Percentiles rank a stretch among this genome's conserved stretches.
These are phyloP conservation scores for Asclepias syriaca DNA, from an alignment of 257 asterid species.

Conservation along the genomic window DNA sequence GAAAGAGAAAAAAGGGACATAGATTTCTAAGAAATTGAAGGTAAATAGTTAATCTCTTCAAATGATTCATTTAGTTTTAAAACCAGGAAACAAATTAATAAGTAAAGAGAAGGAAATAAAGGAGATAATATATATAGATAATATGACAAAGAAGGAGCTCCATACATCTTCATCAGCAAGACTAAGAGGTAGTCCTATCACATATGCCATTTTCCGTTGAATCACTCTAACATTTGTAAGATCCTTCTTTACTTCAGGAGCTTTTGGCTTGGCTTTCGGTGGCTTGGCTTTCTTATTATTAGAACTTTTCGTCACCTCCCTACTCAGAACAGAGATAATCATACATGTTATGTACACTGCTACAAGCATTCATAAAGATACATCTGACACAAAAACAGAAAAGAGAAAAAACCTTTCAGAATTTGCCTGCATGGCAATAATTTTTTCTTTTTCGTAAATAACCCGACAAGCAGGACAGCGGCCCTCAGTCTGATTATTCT, in stretches of 20 bases:
- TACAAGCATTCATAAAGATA: slow-evolving; percentile 14
- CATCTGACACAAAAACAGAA: slow-evolving; percentile 7
- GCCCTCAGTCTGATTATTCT: slow-evolving; percentile 77
- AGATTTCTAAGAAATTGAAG: not conserved
- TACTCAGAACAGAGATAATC: slow-evolving; percentile 15
- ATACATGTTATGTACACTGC: slow-evolving; percentile 16
- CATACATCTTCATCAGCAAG: slow-evolving; percentile 92
- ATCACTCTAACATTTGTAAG: slow-evolving; percentile 85
- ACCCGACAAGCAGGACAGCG: slow-evolving; percentile 93
- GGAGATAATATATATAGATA: slow-evolving; percentile 2
- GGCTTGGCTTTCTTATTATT: slow-evolving; percentile 65
- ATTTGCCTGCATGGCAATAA: slow-evolving; percentile 71
- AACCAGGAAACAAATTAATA: not conserved
- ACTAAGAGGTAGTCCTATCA: slow-evolving; percentile 83
- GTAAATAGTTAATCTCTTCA: slow-evolving; percentile 8
- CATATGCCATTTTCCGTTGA: slow-evolving; percentile 92
- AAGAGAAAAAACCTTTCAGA: slow-evolving; percentile 49
- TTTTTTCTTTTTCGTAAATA: slow-evolving; percentile 81
- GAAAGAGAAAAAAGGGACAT: slow-evolving; percentile 4
- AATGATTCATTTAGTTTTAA: slow-evolving; percentile 5
- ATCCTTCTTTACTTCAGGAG: slow-evolving; percentile 74
- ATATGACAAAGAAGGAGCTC: slow-evolving; percentile 18
- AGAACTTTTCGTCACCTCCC: slow-evolving; percentile 48
- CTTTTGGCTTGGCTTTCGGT: slow-evolving; percentile 73
- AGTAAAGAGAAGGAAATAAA: not conserved